These are phyloP conservation scores for Monosporascus sp. DNA, from an alignment of 2,329 filamentous ascomycete genomes.

Conservation along the genomic window DNA sequence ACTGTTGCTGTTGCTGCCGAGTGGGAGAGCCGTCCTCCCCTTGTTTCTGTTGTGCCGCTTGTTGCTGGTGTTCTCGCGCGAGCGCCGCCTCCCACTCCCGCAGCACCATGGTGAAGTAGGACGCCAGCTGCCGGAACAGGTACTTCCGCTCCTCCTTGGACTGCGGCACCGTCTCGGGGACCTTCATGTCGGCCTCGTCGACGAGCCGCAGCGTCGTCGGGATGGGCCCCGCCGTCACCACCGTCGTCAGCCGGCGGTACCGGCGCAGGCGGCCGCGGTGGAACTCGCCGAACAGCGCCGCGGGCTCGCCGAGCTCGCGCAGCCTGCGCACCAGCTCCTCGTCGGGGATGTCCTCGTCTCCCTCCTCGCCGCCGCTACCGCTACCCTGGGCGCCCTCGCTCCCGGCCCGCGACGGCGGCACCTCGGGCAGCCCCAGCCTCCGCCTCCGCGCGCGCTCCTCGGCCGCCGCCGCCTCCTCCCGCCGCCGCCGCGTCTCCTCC, in stretches of 20 bases:
- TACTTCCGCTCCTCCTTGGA: constrained; percentile 63
- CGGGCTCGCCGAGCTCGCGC: constrained; percentile 67
- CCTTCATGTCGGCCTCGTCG: constrained; percentile 83
- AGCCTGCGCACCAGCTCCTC: constrained; percentile 65
- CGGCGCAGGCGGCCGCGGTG: constrained; percentile 64
- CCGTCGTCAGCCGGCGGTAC: constrained; percentile 60
- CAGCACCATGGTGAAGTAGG: constrained; percentile 96
- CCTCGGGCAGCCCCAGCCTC: constrained; percentile 73
- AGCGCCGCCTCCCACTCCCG: constrained; percentile 80
- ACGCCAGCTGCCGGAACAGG: constrained; percentile 81
- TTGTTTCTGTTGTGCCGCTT: not conserved
- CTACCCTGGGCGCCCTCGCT: constrained; percentile 39
- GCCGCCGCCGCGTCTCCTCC: constrained; percentile 65
- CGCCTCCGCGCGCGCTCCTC: constrained; percentile 69
- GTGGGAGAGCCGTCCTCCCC: constrained; percentile 41
- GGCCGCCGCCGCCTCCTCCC: constrained; percentile 67
- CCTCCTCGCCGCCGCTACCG: constrained; percentile 36
- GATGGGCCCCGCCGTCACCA: constrained; percentile 70
- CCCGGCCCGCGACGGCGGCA: constrained; percentile 37
- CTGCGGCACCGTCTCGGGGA: constrained; percentile 55
- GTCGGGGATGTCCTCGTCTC: constrained; percentile 61
- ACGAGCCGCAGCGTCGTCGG: constrained; percentile 78
- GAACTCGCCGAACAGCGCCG: constrained; percentile 72
- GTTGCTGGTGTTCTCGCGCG: constrained; percentile 48
- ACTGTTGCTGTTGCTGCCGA: constrained; percentile 42